Evolutionary conservation across 495 filamentous ascomycete species (phyloP).

Genomic region (Penicillium salamii): DNA sequence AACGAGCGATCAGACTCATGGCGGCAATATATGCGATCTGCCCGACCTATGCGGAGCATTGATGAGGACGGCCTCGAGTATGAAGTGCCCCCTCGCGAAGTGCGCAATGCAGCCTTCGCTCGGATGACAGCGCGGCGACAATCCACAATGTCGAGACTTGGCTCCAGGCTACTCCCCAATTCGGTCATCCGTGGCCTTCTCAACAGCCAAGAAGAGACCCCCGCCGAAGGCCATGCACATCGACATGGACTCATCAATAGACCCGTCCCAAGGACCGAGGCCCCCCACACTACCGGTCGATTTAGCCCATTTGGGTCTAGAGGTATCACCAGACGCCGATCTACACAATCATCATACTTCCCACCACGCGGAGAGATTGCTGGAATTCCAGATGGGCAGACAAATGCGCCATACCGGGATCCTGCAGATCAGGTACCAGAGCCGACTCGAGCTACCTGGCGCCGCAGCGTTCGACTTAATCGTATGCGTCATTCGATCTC

Average conservation of each 20-base stretch:
- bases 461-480: slow-evolving; percentile 41
- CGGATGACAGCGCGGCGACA: slow-evolving; percentile 47
- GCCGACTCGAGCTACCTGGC: slow-evolving; percentile 39
- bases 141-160: slow-evolving; percentile 50
- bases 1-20: slow-evolving; percentile 14
- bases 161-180: slow-evolving; percentile 50
- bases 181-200: slow-evolving; percentile 44
- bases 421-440: slow-evolving; percentile 25
- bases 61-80: slow-evolving; percentile 31
- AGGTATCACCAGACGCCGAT: slow-evolving; percentile 40
- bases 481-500: slow-evolving; percentile 45
- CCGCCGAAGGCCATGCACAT: slow-evolving; percentile 49
- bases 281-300: slow-evolving; percentile 33
- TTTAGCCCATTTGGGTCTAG: slow-evolving; percentile 45
- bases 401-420: slow-evolving; percentile 23
- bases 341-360: slow-evolving; percentile 35
- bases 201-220: slow-evolving; percentile 47
- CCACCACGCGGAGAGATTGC: slow-evolving; percentile 34
- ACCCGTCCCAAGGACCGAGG: slow-evolving; percentile 37
- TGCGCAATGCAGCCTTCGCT: slow-evolving; percentile 35
- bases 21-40: slow-evolving; percentile 19
- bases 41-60: slow-evolving; percentile 34
- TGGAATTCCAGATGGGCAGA: slow-evolving; percentile 22
- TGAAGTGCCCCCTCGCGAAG: slow-evolving; percentile 27
- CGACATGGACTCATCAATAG: slow-evolving; percentile 45